Conservation (phyloP, 805 yeast species). For the Yamadazyma scolyti region DNA sequence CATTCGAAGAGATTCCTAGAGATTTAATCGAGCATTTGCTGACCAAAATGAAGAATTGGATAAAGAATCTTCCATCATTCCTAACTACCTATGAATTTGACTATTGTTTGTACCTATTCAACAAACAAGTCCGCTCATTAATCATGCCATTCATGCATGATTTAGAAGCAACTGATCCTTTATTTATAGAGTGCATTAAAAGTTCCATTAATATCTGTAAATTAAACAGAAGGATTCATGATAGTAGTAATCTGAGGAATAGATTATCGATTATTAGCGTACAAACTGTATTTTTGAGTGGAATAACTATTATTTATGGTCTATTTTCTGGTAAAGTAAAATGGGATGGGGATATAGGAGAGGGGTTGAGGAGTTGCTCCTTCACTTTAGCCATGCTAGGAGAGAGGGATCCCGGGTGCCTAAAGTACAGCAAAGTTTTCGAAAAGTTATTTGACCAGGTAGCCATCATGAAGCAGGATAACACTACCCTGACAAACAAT, state of each 20-base stretch:
- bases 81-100: conserved; percentile 4
- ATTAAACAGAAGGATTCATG: conserved; percentile 5
- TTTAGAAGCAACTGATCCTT: conserved; percentile 4
- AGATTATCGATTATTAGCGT: conserved; percentile 4
- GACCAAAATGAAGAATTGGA: conserved; percentile 7
- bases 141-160: conserved; percentile 4
- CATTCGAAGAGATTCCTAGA: conserved; percentile 5
- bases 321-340: conserved; percentile 2
- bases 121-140: conserved; percentile 5
- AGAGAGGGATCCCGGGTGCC: conserved; percentile 4
- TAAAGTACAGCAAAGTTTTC: conserved; percentile 2
- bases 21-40: conserved; percentile 1
- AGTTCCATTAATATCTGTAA: conserved; percentile 9
- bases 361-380: conserved; percentile 8
- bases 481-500: neutral
- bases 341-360: conserved; percentile 5
- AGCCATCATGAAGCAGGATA: neutral
- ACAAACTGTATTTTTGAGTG: conserved; percentile 8
- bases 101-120: conserved; percentile 6
- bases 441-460: conserved; percentile 5
- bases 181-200: conserved; percentile 6
- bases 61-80: conserved; percentile 3
- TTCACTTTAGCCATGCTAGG: conserved; percentile 2
- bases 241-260: conserved; percentile 1
- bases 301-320: conserved; percentile 7